Evolutionary conservation across 345 rosid species (phyloP).

Genomic region (Eucalyptus shirleyi): DNA sequence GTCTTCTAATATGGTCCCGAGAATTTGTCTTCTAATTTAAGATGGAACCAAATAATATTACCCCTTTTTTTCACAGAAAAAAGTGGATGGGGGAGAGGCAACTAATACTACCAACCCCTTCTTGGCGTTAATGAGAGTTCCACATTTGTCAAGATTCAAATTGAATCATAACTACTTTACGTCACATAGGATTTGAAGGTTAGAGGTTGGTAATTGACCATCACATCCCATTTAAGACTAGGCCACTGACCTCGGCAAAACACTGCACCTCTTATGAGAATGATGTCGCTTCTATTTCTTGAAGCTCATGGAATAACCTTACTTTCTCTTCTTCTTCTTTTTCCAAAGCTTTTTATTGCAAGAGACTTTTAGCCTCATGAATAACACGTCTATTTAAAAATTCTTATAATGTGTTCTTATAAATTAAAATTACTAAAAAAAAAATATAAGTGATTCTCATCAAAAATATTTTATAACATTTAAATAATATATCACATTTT

Average conservation of each 20-base stretch:
- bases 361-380: not conserved
- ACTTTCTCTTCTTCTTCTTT: not conserved
- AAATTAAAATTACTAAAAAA: not conserved
- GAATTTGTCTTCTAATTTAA: not conserved
- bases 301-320: not conserved
- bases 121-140: not conserved
- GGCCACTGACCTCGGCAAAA: not conserved
- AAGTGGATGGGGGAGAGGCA: not conserved
- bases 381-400: not conserved
- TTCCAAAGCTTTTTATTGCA: not conserved
- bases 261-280: not conserved
- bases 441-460: not conserved
- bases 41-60: not conserved
- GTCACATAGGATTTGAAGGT: not conserved
- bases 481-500: no score
- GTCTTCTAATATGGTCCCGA: not conserved
- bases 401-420: not conserved
- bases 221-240: not conserved
- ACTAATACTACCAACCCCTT: not conserved
- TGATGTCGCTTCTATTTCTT: not conserved
- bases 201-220: not conserved
- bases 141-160: not conserved
- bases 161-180: not conserved
- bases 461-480: not conserved
- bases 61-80: not conserved